Percentiles rank a stretch among this genome's conserved stretches.
Evolutionary conservation across 2,329 filamentous ascomycete species (phyloP).

Genomic region (Aspergillus sp.): DNA sequence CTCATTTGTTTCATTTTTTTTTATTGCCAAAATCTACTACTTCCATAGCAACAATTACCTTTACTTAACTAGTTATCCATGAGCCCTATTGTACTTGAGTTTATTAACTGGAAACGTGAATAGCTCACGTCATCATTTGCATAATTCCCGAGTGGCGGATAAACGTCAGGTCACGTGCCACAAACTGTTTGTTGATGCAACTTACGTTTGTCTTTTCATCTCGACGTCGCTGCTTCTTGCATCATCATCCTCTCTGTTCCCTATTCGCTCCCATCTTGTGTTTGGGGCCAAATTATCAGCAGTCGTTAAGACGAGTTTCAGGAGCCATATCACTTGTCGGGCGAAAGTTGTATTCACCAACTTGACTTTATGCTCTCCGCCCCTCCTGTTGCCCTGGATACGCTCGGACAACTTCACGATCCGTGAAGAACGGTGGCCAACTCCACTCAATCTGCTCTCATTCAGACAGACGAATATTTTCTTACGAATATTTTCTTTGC

Average conservation of each 20-base stretch:
- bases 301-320: background rate
- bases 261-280: background rate
- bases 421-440: conserved; percentile 14
- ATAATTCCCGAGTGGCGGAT: background rate
- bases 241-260: background rate
- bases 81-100: background rate
- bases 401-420: conserved; percentile 21
- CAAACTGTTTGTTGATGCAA: conserved; percentile 7
- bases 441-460: background rate
- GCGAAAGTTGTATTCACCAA: background rate
- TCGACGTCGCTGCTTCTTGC: background rate
- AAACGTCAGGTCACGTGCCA: conserved; percentile 6
- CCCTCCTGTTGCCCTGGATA: conserved; percentile 42
- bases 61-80: too few species aligned
- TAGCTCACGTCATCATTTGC: background rate
- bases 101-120: background rate
- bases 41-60: background rate
- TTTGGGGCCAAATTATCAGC: background rate
- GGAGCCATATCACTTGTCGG: background rate
- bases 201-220: background rate
- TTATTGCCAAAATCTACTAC: background rate
- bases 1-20: background rate
- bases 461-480: background rate
- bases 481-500: background rate
- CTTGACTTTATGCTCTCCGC: conserved; percentile 2